Evolutionary conservation across 2,329 filamentous ascomycete genomes (phyloP), one percentile per base, ranked within the genome.

Genomic region (Tolypocladium pustulatum): DNA sequence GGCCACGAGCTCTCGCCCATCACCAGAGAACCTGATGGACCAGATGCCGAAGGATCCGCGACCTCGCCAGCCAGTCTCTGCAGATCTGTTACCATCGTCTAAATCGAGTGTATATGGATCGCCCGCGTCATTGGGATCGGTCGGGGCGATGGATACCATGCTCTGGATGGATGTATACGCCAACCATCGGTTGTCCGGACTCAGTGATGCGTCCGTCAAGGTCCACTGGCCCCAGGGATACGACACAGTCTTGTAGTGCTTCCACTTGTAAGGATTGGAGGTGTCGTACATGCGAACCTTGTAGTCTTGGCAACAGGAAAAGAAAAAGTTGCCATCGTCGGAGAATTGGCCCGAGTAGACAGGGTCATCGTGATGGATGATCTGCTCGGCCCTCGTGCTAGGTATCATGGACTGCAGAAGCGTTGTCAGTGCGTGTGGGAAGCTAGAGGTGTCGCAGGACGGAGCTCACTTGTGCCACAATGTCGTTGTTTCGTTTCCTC

Each of bases 301-400:
- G 75, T 96, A 96, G 72, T 97, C 92, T 72, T 97, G 91, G 12
- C 88, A 89, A 67, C 89, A 94, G 7, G 88, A 87, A 70, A 93
- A 97, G 76, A 97, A 97, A 76, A 97, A 97, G 72, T 96, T 96
- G 32, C 94, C 94, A 66, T 99, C 94, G 63, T 95, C 90, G 0
- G 91, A 96, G 71, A 97, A 99, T 69, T 97, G 93, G 1, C 94
- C 94, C 3, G 91, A 96, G 69, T 97, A 97, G 57, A 94, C 92
- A 46, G 90, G 86, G 6, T 87, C 82, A 58, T 92, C 84, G 69
- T 92, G 95, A 67, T 96, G 89, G 61, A 97, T 87, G 61, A 96
- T 89, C 67, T 89, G 89, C 68, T 97, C 93, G 0, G 91, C 87
- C 30, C 82, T 82, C 0, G 86, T 88, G 3, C 82, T 81, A 0